Percentiles rank a stretch among this genome's conserved stretches.
phyloP scores from a whole-genome alignment of 345 rosid species.

The Turritis glabra region DNA sequence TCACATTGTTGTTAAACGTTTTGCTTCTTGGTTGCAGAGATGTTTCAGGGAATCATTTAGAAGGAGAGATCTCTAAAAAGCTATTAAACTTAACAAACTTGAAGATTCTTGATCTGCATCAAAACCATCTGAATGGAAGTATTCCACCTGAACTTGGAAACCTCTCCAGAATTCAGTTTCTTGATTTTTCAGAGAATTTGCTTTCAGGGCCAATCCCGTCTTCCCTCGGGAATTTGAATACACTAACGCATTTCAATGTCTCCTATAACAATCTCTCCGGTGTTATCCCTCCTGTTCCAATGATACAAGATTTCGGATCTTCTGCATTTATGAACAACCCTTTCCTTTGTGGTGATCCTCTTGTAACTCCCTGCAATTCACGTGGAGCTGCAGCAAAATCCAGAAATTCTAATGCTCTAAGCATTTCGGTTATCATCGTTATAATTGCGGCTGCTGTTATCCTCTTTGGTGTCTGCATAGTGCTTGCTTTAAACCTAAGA shows the following conservation, averaged over 20 bases:
- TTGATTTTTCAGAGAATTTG: slow-evolving; percentile 70
- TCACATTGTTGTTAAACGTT: slow-evolving; percentile 40
- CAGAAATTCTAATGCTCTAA: slow-evolving; percentile 52
- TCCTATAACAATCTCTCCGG: slow-evolving; percentile 84
- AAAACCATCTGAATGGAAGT: slow-evolving; percentile 67
- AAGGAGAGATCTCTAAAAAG: slow-evolving; percentile 65
- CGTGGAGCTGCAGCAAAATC: slow-evolving; percentile 37
- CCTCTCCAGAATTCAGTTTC: slow-evolving; percentile 56
- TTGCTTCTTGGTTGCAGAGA: slow-evolving; percentile 71
- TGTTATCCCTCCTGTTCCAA: slow-evolving; percentile 54
- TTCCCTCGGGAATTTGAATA: slow-evolving; percentile 60
- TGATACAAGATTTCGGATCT: slow-evolving; percentile 60
- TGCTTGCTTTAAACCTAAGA: slow-evolving; percentile 77
- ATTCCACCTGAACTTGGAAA: slow-evolving; percentile 70
- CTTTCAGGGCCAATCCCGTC: slow-evolving; percentile 76
- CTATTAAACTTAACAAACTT: slow-evolving; percentile 66
- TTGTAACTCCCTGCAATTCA: slow-evolving; percentile 54
- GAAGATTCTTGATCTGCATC: slow-evolving; percentile 74
- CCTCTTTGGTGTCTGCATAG: slow-evolving; percentile 77
- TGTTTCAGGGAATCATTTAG: slow-evolving; percentile 75
- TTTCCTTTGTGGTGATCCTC: slow-evolving; percentile 77
- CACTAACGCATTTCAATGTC: slow-evolving; percentile 58
- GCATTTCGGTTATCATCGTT: slow-evolving; percentile 78
- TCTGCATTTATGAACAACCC: slow-evolving; percentile 74
- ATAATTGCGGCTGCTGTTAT: slow-evolving; percentile 84